These are phyloP conservation scores for Penicillium sp. DNA, from an alignment of 2,329 filamentous ascomycete species.

Conservation along the genomic window DNA sequence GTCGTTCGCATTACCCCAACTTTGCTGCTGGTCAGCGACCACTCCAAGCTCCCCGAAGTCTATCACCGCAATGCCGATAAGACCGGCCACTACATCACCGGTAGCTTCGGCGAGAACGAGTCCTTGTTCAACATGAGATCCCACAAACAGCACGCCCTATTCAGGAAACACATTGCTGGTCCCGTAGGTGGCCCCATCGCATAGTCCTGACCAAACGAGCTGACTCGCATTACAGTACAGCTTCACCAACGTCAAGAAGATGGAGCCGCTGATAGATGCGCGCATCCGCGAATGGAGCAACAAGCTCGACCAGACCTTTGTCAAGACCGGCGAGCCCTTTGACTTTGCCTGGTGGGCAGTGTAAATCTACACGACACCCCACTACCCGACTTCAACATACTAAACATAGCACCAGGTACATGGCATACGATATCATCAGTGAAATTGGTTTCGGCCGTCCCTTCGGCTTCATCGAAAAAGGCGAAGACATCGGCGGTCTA, in stretches of 20 bases:
- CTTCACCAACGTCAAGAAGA: constrained; percentile 57
- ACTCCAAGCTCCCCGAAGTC: constrained; percentile 55
- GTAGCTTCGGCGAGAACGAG: constrained; percentile 56
- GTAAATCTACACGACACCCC: constrained; percentile 25
- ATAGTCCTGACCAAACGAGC: background rate
- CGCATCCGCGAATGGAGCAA: constrained; percentile 52
- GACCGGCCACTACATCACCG: constrained; percentile 58
- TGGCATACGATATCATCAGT: constrained; percentile 59
- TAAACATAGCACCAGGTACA: constrained; percentile 9
- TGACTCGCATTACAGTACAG: constrained; percentile 41
- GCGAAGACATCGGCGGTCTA: constrained; percentile 52
- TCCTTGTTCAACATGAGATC: constrained; percentile 59
- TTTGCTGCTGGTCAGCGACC: constrained; percentile 53
- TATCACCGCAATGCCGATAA: constrained; percentile 58
- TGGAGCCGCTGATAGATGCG: constrained; percentile 57
- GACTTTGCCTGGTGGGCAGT: constrained; percentile 59
- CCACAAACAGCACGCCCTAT: constrained; percentile 50
- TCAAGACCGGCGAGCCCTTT: constrained; percentile 44
- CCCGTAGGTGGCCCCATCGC: constrained; percentile 32
- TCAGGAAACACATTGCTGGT: constrained; percentile 55
- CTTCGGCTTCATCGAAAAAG: constrained; percentile 56
- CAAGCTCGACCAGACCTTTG: constrained; percentile 50
- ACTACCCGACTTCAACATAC: no score
- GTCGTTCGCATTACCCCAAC: constrained; percentile 55
- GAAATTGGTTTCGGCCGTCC: constrained; percentile 57